Evolutionary conservation across 495 filamentous ascomycete genomes (phyloP).

Genomic region (Aspergillus taichungensis): DNA sequence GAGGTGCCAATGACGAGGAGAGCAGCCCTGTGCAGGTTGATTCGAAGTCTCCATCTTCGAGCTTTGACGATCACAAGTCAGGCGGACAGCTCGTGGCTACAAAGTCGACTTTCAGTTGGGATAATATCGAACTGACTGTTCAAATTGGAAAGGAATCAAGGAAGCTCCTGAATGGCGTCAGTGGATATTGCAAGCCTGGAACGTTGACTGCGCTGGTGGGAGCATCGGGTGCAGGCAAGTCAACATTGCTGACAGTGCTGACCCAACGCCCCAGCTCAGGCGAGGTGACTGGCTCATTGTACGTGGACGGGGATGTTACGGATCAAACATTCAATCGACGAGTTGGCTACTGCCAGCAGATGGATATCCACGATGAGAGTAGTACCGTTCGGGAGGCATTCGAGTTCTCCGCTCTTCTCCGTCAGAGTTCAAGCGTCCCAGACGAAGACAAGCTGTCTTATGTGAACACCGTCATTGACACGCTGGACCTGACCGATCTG

Average conservation of each 20-base stretch:
- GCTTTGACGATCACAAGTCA: constrained; percentile 7
- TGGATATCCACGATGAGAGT: constrained; percentile 77
- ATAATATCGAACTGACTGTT: constrained; percentile 50
- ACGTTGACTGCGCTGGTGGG: constrained; percentile 75
- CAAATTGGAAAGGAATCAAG: constrained; percentile 58
- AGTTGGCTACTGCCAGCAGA: constrained; percentile 78
- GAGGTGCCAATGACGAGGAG: constrained; percentile 39
- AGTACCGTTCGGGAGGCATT: constrained; percentile 80
- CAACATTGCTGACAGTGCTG: constrained; percentile 77
- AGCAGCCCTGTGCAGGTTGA: constrained; percentile 18
- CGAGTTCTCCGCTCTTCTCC: constrained; percentile 73
- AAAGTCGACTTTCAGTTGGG: constrained; percentile 42
- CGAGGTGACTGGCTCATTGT: constrained; percentile 60
- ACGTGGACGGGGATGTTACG: constrained; percentile 61
- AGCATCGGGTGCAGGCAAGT: constrained; percentile 79
- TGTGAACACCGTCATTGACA: constrained; percentile 68
- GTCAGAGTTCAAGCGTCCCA: constrained; percentile 60
- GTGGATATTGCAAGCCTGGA: constrained; percentile 70
- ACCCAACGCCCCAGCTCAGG: constrained; percentile 69
- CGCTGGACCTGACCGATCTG: constrained; percentile 74
- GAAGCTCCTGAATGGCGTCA: constrained; percentile 59
- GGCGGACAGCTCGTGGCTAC: constrained; percentile 37
- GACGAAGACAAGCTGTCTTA: constrained; percentile 70
- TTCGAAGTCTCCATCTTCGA: constrained; percentile 10
- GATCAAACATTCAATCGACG: constrained; percentile 68